These are phyloP conservation scores for Coemansia sp. DNA, from an alignment of 192 early-diverging fungal species.

Conservation along the genomic window DNA sequence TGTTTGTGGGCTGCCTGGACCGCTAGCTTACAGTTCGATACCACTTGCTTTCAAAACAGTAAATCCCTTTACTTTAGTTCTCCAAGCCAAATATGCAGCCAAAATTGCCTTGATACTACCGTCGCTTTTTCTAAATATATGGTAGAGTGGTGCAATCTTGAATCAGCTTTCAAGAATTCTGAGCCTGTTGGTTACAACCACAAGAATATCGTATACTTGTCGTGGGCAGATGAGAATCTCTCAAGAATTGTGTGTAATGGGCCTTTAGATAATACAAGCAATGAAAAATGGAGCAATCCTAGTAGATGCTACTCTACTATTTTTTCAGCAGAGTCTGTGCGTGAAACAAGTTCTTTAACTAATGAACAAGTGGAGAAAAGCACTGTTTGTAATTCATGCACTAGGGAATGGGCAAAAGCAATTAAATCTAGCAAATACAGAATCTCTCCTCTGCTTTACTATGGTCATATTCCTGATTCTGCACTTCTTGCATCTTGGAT, in stretches of 20 bases:
- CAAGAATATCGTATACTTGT: conserved; percentile 42
- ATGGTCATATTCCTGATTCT: conserved; percentile 50
- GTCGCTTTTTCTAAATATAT: conserved; percentile 35
- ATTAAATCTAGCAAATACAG: conserved; percentile 26
- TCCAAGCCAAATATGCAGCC: conserved; percentile 35
- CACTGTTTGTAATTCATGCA: conserved; percentile 36
- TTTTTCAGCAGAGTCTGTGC: conserved; percentile 36
- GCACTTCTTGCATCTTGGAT: conserved; percentile 45
- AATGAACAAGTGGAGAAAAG: conserved; percentile 9
- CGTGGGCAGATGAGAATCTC: conserved; percentile 37
- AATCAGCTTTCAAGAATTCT: conserved; percentile 7
- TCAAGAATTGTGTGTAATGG: conserved; percentile 39
- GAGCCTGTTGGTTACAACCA: conserved; percentile 46
- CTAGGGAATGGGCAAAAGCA: conserved; percentile 33
- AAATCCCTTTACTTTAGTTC: conserved; percentile 45
- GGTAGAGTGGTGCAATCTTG: conserved; percentile 26
- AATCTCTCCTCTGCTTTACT: conserved; percentile 46
- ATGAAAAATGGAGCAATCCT: conserved; percentile 12
- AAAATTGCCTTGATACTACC: conserved; percentile 33
- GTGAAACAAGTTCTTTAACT: conserved; percentile 15
- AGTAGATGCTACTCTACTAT: conserved; percentile 34
- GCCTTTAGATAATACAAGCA: conserved; percentile 1
- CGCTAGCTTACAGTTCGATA: conserved; percentile 24
- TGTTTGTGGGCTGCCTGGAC: conserved; percentile 30
- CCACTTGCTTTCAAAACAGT: conserved; percentile 24